Evolutionary conservation across 1,284 basidiomycete genomes (phyloP).

Genomic region (Cryptococcus sp.): DNA sequence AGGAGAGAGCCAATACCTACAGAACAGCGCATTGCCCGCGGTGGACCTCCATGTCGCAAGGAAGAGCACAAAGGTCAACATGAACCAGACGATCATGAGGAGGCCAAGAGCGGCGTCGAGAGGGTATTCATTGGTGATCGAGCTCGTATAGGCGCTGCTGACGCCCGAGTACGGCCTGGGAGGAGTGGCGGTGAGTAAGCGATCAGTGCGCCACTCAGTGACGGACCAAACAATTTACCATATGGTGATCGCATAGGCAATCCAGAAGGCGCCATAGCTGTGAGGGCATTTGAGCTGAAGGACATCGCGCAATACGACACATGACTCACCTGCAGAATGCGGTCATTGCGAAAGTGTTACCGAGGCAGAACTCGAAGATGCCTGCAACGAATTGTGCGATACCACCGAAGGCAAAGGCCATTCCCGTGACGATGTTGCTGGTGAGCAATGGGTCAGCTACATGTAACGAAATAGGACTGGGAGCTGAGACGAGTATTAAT

Average conservation of each 20-base stretch:
- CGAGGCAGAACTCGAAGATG: conserved; percentile 61
- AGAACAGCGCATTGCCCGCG: conserved; percentile 63
- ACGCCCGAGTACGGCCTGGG: conserved; percentile 54
- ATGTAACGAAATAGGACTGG: neutral
- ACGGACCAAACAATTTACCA: conserved; percentile 6
- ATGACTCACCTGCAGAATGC: conserved; percentile 60
- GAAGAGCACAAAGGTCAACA: conserved; percentile 25
- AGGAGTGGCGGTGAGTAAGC: neutral
- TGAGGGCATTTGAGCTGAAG: conserved; percentile 26
- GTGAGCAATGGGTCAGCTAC: neutral
- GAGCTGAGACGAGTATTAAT: neutral
- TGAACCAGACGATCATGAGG: conserved; percentile 33
- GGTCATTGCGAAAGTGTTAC: conserved; percentile 59
- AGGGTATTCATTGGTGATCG: conserved; percentile 31
- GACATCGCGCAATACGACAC: too few relatives aligned
- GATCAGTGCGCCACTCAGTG: neutral
- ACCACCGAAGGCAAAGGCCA: conserved; percentile 76
- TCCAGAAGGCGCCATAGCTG: conserved; percentile 76
- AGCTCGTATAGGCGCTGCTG: conserved; percentile 39
- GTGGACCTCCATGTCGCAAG: conserved; percentile 66
- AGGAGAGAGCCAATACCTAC: conserved; percentile 4
- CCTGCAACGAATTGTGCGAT: conserved; percentile 62
- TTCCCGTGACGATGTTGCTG: conserved; percentile 58
- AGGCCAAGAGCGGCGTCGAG: conserved; percentile 51
- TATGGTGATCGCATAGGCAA: conserved; percentile 62